These are phyloP conservation scores for Leccinum boreale DNA, from an alignment of 768 basidiomycete genomes.

Conservation along the genomic window DNA sequence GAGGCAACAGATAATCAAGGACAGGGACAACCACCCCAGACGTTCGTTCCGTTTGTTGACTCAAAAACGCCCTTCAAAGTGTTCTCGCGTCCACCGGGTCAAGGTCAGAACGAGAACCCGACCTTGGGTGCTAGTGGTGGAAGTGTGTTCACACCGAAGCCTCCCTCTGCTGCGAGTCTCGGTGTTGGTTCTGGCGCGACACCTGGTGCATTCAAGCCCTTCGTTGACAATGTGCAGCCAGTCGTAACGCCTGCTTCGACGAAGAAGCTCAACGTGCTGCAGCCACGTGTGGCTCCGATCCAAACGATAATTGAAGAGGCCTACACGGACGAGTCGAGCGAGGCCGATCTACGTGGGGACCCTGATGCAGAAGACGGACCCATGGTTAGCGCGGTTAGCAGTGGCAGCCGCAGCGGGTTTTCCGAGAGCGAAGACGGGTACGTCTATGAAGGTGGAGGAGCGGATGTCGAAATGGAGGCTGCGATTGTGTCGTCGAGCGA, in stretches of 20 bases:
- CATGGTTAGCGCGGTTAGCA: constrained; percentile 15
- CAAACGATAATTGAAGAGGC: constrained; percentile 24
- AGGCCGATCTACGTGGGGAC: constrained; percentile 20
- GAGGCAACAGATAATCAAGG: constrained; percentile 16
- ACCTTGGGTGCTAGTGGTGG: constrained; percentile 16
- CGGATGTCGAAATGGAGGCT: constrained; percentile 25
- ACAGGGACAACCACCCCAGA: constrained; percentile 24
- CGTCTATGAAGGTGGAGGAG: constrained; percentile 27
- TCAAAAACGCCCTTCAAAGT: constrained; percentile 50
- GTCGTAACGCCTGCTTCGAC: constrained; percentile 16
- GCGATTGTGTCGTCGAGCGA: constrained; percentile 29
- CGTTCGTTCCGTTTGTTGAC: constrained; percentile 42
- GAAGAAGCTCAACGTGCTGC: constrained; percentile 19
- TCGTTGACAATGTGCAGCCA: constrained; percentile 25
- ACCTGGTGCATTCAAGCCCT: constrained; percentile 36
- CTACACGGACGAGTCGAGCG: constrained; percentile 34
- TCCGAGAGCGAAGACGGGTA: constrained; percentile 36
- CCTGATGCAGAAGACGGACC: constrained; percentile 25
- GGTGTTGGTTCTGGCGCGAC: constrained; percentile 4
- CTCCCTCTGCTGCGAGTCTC: constrained; percentile 16
- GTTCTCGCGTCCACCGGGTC: constrained; percentile 60
- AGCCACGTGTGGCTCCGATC: constrained; percentile 16
- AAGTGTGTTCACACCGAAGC: constrained; percentile 45
- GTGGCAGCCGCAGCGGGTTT: constrained; percentile 28
- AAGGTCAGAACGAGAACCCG: constrained; percentile 40